These are phyloP conservation scores for Neoboletus subvelutipes DNA, from an alignment of 768 basidiomycete genomes.

Conservation along the genomic window DNA sequence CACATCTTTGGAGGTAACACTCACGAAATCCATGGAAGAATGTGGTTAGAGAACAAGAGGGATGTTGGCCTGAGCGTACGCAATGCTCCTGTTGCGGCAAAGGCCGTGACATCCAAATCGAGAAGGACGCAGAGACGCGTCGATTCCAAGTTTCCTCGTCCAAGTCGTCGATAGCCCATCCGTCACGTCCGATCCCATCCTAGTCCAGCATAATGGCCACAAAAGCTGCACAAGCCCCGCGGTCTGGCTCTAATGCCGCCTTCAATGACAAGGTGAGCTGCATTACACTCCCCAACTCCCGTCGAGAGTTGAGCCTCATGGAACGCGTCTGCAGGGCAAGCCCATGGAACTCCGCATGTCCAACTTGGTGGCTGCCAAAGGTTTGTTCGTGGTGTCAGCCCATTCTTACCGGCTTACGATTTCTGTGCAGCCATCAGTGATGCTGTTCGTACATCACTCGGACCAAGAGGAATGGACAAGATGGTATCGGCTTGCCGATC, in stretches of 20 bases:
- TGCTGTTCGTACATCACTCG: constrained; percentile 94
- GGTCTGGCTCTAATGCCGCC: constrained; percentile 64
- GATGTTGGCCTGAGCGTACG: constrained; percentile 21
- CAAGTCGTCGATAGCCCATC: constrained; percentile 13
- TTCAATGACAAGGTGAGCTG: constrained; percentile 80
- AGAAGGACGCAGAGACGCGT: constrained; percentile 23
- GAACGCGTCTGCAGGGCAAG: constrained; percentile 69
- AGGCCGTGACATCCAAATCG: constrained; percentile 28
- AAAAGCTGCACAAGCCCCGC: constrained; percentile 17
- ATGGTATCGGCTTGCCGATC: constrained; percentile 61
- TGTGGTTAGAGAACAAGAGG: constrained; percentile 25
- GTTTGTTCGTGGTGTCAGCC: constrained; percentile 36
- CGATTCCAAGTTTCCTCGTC: constrained; percentile 6
- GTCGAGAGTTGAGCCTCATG: constrained; percentile 1
- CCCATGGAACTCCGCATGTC: constrained; percentile 97
- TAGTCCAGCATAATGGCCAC: constrained; percentile 28
- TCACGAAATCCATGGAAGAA: constrained; percentile 40
- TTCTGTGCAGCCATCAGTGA: constrained; percentile 83
- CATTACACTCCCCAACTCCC: background rate
- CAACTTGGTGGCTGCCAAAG: constrained; percentile 98
- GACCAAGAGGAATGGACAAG: constrained; percentile 99
- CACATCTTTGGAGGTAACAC: constrained; percentile 5
- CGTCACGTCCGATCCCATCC: constrained; percentile 8
- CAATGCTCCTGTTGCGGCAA: constrained; percentile 31
- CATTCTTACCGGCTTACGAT: constrained; percentile 2